Base-by-base conservation (phyloP, 78 protist genomes). In the Trichosphaerium sp. region DNA sequence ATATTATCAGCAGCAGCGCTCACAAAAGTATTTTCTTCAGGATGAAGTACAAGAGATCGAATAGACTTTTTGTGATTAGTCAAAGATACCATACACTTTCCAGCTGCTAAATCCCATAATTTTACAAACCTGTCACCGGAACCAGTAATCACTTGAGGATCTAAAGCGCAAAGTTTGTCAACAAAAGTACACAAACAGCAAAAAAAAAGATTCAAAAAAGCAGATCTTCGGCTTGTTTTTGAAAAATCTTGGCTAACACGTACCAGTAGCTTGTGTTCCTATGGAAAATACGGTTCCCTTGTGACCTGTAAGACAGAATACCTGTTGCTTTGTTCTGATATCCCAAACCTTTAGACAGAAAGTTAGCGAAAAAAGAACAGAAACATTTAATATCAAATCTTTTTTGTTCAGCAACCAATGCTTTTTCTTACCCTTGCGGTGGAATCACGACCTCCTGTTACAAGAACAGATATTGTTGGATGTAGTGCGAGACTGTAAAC, bases 51-150 rank as follows among this genome's bases (percentile, higher is more conserved):
- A 14, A 89, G 1, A 21, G 88, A 70, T 7, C 99, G 75, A 3
- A 97, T 89, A 31, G 83, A 10, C 71, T 94, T 94, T 87, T 96
- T 97, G 87, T 97, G 99, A 56, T 95, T 84, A 15, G 99, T 97
- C 18, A 97, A 78, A 4, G 82, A 72, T 4, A 71, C 42, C 3
- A 64, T 47, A 31, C 55, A 2, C 26, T 37, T 43, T 32, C 95
- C 92, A 3, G 76, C 55, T 1, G 70, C 81, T 4, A 97, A 31
- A 64, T 97, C 99, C 99, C 99, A 97, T 34, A 89, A 69, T n/a
- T 94, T 40, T 3, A 97, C 62, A 0, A 96, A 96, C 10, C 69
- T 12, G 72, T 96, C 99, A 26, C 26, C 29, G 2, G 68, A 41
- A n/a, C 88, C 88, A 14, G 83, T 56, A 43, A 82, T 49, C 14